Evolutionary conservation across 2,329 filamentous ascomycete species (phyloP), one percentile per base, ranked within the genome.

Genomic region (Calonectria pteridis): DNA sequence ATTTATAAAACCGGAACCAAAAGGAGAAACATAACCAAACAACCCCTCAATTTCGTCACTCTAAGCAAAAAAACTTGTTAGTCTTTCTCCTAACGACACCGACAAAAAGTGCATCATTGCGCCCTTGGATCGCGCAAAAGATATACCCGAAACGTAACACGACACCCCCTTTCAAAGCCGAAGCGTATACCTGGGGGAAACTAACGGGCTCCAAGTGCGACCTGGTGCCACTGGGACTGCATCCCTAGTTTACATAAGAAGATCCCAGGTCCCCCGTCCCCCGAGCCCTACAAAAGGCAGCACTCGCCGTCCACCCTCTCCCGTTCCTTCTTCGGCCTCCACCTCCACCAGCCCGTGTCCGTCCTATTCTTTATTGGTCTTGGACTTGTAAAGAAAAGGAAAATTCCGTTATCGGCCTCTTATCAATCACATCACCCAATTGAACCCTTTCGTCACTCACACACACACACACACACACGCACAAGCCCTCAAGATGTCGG

Each of bases 51-150:
- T 23, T 28, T 53, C 13, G 13, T 53, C 29, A 3, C 11, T 20
- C 20, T 5, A n/a, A 46, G 43, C 43, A 46, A 37, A 14, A 46
- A 37, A 40, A 43, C 40, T 23, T 23, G 9, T 46, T 13, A n/a
- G 43, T 23, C n/a, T 46, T 46, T 23, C 6, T 18, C 2, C 13
- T 43, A 4, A 4, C n/a, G n/a, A n/a, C 43, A 13, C 43, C n/a
- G 43, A 23, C 20, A 7, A 46, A 40, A n/a, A 37, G 37, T 43
- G 43, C 67, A 71, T 31, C 72, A 71, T 65, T 28, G 37, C 64
- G 55, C 68, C 76, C 77, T 69, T 69, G 67, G 37, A 80, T 80
- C 77, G 69, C 78, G 78, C 79, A 77, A 79, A 80, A 70, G n/a
- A 68, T 29, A 63, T 65, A 28, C 31, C 35, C 46, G 62, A 62